These are phyloP conservation scores for Zarea fungicola DNA, from an alignment of 2,329 filamentous ascomycete genomes.

Conservation along the genomic window DNA sequence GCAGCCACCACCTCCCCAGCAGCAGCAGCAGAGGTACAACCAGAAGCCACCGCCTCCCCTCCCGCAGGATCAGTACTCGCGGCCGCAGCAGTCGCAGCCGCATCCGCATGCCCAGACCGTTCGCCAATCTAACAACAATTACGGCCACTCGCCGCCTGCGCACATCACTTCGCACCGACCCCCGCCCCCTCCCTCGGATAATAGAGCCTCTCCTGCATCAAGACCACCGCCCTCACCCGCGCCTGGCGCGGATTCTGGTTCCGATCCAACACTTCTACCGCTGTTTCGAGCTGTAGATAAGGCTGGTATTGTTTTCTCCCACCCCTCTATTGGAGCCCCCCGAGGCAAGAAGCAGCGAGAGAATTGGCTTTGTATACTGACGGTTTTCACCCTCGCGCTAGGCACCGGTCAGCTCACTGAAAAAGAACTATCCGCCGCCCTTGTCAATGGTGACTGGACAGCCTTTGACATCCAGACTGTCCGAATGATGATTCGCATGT, in stretches of 20 bases:
- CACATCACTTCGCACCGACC: slow-evolving; percentile 32
- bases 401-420: slow-evolving; percentile 80
- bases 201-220: slow-evolving; percentile 51
- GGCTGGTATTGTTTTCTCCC: too few relatives aligned
- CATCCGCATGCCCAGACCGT: slow-evolving; percentile 15
- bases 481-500: slow-evolving; percentile 99
- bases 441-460: slow-evolving; percentile 95
- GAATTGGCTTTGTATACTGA: not conserved
- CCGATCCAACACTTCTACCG: slow-evolving; percentile 71
- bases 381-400: slow-evolving; percentile 28
- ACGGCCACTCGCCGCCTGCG: slow-evolving; percentile 48
- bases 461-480: slow-evolving; percentile 92
- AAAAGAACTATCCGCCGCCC: slow-evolving; percentile 76
- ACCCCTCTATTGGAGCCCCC: too few relatives aligned
- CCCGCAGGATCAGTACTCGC: slow-evolving; percentile 26
- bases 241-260: slow-evolving; percentile 41
- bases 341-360: too few relatives aligned
- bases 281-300: slow-evolving; percentile 91
- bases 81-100: slow-evolving; percentile 23
- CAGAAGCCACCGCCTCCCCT: slow-evolving; percentile 42
- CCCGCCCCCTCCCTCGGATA: slow-evolving; percentile 36
- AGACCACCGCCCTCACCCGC: slow-evolving; percentile 63
- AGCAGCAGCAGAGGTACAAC: slow-evolving; percentile 39
- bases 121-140: slow-evolving; percentile 28
- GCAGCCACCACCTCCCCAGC: slow-evolving; percentile 18